Conservation (phyloP, 1,139 yeast genomes). For the Pneumocystis carinii region DNA sequence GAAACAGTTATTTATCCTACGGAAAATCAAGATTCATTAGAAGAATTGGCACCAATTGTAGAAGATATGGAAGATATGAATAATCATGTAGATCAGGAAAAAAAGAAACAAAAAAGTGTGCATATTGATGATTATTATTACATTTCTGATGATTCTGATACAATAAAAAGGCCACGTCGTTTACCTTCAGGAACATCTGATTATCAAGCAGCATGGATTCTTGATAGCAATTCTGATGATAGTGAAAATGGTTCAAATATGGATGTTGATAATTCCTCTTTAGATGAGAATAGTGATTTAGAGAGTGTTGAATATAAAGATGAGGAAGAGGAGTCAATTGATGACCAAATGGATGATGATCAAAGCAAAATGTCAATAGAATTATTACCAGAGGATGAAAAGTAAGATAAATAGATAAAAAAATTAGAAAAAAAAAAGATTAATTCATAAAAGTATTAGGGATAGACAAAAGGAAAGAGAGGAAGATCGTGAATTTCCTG, state of each 20-base stretch:
- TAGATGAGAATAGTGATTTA: constrained; percentile 22
- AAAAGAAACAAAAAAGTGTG: constrained; percentile 43
- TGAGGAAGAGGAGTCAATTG: constrained; percentile 30
- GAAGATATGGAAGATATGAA: constrained; percentile 26
- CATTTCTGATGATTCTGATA: constrained; percentile 29
- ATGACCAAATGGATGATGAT: constrained; percentile 23
- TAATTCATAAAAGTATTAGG: constrained; percentile 44
- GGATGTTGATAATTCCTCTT: constrained; percentile 21
- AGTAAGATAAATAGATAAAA: constrained; percentile 33
- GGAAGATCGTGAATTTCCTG: constrained; percentile 82
- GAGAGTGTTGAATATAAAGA: constrained; percentile 20
- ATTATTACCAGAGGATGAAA: constrained; percentile 68
- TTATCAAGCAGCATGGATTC: constrained; percentile 85
- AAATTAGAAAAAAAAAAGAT: neutral
- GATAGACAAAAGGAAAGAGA: constrained; percentile 41
- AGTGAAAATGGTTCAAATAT: constrained; percentile 32
- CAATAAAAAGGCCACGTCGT: constrained; percentile 26
- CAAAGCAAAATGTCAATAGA: constrained; percentile 55
- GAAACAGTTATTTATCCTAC: constrained; percentile 14
- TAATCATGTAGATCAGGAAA: constrained; percentile 33
- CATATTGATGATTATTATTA: constrained; percentile 59
- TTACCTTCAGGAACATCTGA: constrained; percentile 83
- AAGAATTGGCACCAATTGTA: constrained; percentile 49
- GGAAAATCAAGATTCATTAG: constrained; percentile 30
- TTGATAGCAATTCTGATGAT: constrained; percentile 38